Percentiles rank a stretch among this genome's conserved stretches.
These are phyloP conservation scores for Hortiboletus rubellus DNA, from an alignment of 1,284 basidiomycete species.

Conservation along the genomic window DNA sequence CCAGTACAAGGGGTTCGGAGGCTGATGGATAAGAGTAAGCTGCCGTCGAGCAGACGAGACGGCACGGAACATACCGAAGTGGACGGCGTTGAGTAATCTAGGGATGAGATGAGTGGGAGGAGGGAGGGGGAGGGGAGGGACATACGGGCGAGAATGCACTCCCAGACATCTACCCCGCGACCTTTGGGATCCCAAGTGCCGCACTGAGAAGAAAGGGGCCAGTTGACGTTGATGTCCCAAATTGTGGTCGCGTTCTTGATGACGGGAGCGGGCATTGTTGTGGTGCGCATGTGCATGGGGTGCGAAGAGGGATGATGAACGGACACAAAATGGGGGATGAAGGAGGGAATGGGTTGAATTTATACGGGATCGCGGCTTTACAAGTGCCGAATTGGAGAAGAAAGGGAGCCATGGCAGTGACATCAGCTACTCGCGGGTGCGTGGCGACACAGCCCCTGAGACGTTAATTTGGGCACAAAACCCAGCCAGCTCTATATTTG, in stretches of 20 bases:
- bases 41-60: neutral
- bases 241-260: conserved; percentile 65
- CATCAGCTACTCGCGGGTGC: conserved; percentile 31
- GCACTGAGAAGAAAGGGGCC: conserved; percentile 63
- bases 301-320: neutral
- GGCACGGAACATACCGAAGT: conserved; percentile 46
- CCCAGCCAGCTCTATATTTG: conserved; percentile 16
- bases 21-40: conserved; percentile 38
- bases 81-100: conserved; percentile 58
- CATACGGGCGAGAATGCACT: conserved; percentile 67
- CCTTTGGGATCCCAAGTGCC: conserved; percentile 64
- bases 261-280: conserved; percentile 45
- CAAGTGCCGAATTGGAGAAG: conserved; percentile 31
- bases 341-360: conserved; percentile 20
- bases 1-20: conserved; percentile 65
- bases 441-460: conserved; percentile 31
- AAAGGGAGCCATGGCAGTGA: conserved; percentile 35
- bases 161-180: conserved; percentile 69
- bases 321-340: conserved; percentile 7
- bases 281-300: conserved; percentile 9
- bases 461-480: conserved; percentile 18
- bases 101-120: conserved; percentile 5
- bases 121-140: conserved; percentile 17
- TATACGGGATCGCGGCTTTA: conserved; percentile 29
- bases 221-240: conserved; percentile 66